Evolutionary conservation across 768 basidiomycete genomes (phyloP).

Genomic region (Panaeolus cyanescens): DNA sequence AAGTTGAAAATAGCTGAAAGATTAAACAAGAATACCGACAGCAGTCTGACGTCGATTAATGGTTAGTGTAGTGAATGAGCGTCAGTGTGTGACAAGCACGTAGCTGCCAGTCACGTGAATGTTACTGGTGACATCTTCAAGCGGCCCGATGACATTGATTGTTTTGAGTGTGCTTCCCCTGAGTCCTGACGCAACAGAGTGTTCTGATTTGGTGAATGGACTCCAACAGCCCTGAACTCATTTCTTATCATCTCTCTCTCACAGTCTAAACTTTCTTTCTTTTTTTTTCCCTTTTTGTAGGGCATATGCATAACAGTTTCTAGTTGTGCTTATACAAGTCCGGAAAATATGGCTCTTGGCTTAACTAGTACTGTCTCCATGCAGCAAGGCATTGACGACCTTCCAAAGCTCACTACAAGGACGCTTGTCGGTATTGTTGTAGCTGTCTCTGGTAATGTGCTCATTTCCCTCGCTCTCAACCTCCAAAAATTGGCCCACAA

Average conservation of each 20-base stretch:
- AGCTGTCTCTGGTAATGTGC: constrained; percentile 81
- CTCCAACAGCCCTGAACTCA: background rate
- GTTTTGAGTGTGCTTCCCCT: too few species aligned
- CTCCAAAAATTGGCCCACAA: constrained; percentile 91
- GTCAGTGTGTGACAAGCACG: background rate
- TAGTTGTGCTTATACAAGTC: too few species aligned
- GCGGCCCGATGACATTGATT: background rate
- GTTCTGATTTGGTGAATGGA: background rate
- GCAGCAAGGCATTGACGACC: constrained; percentile 32
- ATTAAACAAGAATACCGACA: background rate
- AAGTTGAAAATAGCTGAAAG: background rate
- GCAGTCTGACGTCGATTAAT: background rate
- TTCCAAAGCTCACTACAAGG: constrained; percentile 56
- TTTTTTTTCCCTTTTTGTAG: background rate
- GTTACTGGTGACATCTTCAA: background rate
- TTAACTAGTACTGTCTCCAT: constrained; percentile 7
- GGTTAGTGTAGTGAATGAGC: background rate
- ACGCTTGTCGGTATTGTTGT: constrained; percentile 79
- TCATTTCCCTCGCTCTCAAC: constrained; percentile 91
- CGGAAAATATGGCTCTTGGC: background rate
- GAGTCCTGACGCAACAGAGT: background rate
- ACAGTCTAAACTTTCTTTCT: background rate
- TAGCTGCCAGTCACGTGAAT: background rate
- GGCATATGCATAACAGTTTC: background rate
- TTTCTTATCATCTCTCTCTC: background rate